Conservation (phyloP, 331 rosid species). For the Rhamnella rubrinervis region DNA sequence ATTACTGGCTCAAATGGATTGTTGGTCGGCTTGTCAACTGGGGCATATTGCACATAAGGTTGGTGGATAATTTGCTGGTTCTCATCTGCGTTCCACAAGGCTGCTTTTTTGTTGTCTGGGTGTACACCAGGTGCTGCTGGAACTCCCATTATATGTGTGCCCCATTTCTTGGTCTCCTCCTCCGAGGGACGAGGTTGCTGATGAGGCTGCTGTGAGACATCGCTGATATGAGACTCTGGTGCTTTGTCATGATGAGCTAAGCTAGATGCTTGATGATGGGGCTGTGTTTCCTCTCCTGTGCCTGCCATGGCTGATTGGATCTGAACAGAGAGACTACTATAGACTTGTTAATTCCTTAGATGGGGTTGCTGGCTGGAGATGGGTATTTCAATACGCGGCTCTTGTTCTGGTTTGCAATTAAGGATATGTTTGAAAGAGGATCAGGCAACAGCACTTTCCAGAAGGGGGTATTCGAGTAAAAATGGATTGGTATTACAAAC, state of each 20-base stretch:
- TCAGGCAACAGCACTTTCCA: background rate
- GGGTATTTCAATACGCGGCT: background rate
- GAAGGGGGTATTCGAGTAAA: background rate
- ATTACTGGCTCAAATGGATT: constrained; percentile 69
- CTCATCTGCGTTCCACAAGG: constrained; percentile 37
- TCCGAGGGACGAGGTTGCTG: background rate
- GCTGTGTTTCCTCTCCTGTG: constrained; percentile 3
- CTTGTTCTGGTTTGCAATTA: background rate
- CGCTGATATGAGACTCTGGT: background rate
- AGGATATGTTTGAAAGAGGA: background rate
- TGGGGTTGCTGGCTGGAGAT: background rate
- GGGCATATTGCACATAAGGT: constrained; percentile 42
- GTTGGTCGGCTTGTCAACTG: constrained; percentile 42
- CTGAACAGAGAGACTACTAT: background rate
- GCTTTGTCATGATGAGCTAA: background rate
- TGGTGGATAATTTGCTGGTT: constrained; percentile 29
- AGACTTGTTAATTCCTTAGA: background rate
- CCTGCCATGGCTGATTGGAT: constrained; percentile 18
- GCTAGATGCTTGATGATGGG: background rate
- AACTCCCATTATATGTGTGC: constrained; percentile 48
- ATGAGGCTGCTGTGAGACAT: constrained; percentile 1
- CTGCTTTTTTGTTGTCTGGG: constrained; percentile 47
- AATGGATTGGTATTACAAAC: background rate
- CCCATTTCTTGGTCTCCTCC: constrained; percentile 40
- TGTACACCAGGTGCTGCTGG: constrained; percentile 42